Conservation (phyloP, 2,329 filamentous ascomycete genomes). For the Microcyclospora pomicola region DNA sequence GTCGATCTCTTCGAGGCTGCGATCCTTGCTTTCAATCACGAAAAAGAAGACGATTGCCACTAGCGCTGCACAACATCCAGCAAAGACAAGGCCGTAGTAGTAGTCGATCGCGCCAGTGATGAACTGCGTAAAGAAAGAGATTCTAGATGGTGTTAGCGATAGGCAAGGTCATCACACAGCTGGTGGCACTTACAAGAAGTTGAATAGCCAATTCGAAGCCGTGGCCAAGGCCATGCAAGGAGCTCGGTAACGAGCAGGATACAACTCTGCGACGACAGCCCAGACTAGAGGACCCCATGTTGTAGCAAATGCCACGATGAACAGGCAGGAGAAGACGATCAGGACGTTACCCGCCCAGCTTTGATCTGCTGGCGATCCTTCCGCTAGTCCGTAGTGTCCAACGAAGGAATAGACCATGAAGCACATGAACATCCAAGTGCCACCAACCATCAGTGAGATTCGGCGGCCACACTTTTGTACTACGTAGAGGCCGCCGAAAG, state of each 20-base stretch:
- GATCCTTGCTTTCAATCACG: conserved; percentile 25
- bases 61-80: conserved; percentile 22
- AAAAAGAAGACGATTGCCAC: conserved; percentile 26
- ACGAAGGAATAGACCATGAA: conserved; percentile 46
- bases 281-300: conserved; percentile 24
- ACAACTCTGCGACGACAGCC: conserved; percentile 24
- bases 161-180: neutral
- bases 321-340: conserved; percentile 25
- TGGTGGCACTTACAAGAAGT: conserved; percentile 20
- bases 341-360: conserved; percentile 19
- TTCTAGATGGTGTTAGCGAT: neutral
- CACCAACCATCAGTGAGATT: conserved; percentile 33
- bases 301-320: conserved; percentile 23
- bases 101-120: conserved; percentile 27
- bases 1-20: conserved; percentile 27
- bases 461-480: conserved; percentile 38
- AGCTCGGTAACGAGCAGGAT: conserved; percentile 26
- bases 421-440: conserved; percentile 31
- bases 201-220: conserved; percentile 31
- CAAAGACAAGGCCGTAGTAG: conserved; percentile 28
- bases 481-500: conserved; percentile 33
- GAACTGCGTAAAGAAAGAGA: conserved; percentile 27
- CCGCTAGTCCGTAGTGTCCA: conserved; percentile 16
- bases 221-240: conserved; percentile 33
- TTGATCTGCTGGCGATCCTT: conserved; percentile 9